Evolutionary conservation across 176 grass and related monocot species (phyloP).

Genomic region (barley (Hordeum vulgare)): MorexV3_pseudomolecules_assembly NC_058520.1:446009854-446010353

Average conservation of each 20-base stretch:
- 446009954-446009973: slow-evolving; percentile 14
- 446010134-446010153: not conserved
- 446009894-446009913: not conserved
- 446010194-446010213: slow-evolving; percentile 34
- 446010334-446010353: not conserved
- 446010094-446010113: not conserved
- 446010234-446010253: slow-evolving; percentile 41
- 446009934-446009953: not conserved
- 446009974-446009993: not conserved
- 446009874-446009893: not conserved
- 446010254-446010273: slow-evolving; percentile 26
- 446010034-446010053: slow-evolving; percentile 21
- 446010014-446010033: not conserved
- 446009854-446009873: not conserved
- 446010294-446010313: slow-evolving; percentile 11
- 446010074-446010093: not conserved
- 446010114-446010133: slow-evolving; percentile 2
- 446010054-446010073: not conserved
- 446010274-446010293: slow-evolving; percentile 26
- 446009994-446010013: not conserved
- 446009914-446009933: not conserved
- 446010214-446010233: slow-evolving; percentile 27
- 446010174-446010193: slow-evolving; percentile 22
- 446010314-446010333: not conserved
- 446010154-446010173: slow-evolving; percentile 24